phyloP scores from a whole-genome alignment of 1,139 yeast genomes.

The Pichia sp. region DNA sequence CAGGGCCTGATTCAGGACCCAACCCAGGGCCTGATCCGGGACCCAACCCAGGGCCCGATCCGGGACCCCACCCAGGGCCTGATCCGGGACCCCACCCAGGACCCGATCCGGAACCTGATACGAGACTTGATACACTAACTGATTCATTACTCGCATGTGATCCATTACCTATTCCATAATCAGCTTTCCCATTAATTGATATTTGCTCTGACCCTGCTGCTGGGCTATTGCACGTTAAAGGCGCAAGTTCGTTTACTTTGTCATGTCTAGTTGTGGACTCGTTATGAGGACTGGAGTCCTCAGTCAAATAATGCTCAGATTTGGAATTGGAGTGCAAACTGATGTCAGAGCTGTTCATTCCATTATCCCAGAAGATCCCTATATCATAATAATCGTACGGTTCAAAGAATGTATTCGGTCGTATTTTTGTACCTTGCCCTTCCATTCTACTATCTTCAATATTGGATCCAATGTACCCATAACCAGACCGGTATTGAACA shows the following conservation, averaged over 20 bases:
- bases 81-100: slow-evolving; percentile 6
- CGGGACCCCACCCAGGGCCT: background rate
- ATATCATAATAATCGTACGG: slow-evolving; percentile 29
- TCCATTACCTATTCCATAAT: no score
- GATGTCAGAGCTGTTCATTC: no score
- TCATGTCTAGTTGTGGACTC: no score
- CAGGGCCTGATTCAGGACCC: slow-evolving; percentile 7
- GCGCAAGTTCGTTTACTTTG: no score
- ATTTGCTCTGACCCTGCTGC: no score
- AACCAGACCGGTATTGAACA: slow-evolving; percentile 8
- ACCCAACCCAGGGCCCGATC: slow-evolving; percentile 10
- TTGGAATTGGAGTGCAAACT: no score
- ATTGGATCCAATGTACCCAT: slow-evolving; percentile 16
- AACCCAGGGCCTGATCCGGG: slow-evolving; percentile 7
- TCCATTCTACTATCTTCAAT: background rate
- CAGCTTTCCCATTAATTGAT: no score
- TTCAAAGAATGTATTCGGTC: slow-evolving; percentile 20
- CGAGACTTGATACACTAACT: background rate
- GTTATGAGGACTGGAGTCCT: no score
- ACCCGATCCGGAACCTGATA: background rate
- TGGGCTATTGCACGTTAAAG: no score
- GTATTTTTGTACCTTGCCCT: background rate
- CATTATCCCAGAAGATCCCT: slow-evolving; percentile 5
- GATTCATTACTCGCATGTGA: no score
- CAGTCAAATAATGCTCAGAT: no score